phyloP scores from a whole-genome alignment of 1,139 yeast species.

The Saccharomycopsis hybrid region DNA sequence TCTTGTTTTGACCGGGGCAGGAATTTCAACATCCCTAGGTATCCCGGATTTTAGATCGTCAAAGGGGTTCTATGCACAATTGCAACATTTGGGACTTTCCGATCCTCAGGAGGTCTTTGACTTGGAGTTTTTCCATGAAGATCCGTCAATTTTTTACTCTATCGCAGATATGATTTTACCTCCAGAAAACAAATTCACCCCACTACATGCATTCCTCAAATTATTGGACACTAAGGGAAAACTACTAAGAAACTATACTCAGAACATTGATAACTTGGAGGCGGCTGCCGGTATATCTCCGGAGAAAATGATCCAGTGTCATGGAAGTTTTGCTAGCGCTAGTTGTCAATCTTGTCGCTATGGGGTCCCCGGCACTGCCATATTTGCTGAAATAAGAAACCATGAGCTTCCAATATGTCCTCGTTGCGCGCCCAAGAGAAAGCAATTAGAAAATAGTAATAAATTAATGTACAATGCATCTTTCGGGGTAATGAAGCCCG shows the following conservation, averaged over 20 bases:
- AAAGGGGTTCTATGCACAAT: conserved; percentile 74
- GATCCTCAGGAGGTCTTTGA: conserved; percentile 97
- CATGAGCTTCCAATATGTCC: conserved; percentile 70
- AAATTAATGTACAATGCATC: conserved; percentile 29
- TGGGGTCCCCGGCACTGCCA: conserved; percentile 58
- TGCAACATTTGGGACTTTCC: conserved; percentile 62
- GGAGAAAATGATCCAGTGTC: conserved; percentile 83
- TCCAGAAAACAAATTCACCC: conserved; percentile 66
- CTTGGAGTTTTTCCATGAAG: conserved; percentile 61
- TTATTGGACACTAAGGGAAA: conserved; percentile 72
- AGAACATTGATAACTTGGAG: conserved; percentile 90
- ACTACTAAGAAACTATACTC: conserved; percentile 83
- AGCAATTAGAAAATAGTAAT: conserved; percentile 23
- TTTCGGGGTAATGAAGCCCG: conserved; percentile 89
- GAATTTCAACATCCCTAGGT: conserved; percentile 87
- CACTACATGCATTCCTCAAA: conserved; percentile 79
- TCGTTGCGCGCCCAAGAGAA: conserved; percentile 46
- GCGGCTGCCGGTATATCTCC: conserved; percentile 69
- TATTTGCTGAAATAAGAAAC: conserved; percentile 55
- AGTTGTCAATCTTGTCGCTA: conserved; percentile 77
- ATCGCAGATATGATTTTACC: conserved; percentile 88
- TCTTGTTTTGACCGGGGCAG: conserved; percentile 89
- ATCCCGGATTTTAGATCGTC: conserved; percentile 94
- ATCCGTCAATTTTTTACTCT: conserved; percentile 78
- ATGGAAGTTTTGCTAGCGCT: conserved; percentile 92